Percentiles rank a stretch among this genome's conserved stretches.
phyloP scores from a whole-genome alignment of 1,284 basidiomycete genomes.

The Trichosporon inkin region DNA sequence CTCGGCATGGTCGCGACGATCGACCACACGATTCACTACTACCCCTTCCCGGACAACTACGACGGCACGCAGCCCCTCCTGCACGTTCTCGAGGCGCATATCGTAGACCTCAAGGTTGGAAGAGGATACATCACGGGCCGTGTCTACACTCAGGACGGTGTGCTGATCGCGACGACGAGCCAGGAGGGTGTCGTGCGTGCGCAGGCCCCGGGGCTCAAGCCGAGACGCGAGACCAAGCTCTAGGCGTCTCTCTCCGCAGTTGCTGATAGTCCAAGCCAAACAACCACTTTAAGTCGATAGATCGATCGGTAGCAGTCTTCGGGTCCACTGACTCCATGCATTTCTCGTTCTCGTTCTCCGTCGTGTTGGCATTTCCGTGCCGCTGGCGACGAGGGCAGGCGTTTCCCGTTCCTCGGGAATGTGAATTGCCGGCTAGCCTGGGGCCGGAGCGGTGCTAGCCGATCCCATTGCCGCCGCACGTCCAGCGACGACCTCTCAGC shows the following conservation, averaged over 20 bases:
- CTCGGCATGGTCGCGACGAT: constrained; percentile 72
- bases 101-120: constrained; percentile 60
- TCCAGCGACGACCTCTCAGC: too few species aligned
- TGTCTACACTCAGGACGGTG: constrained; percentile 69
- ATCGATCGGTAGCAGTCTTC: too few species aligned
- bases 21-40: constrained; percentile 81
- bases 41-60: constrained; percentile 65
- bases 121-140: constrained; percentile 70
- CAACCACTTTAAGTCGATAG: too few species aligned
- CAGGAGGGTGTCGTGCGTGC: constrained; percentile 69
- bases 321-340: not conserved
- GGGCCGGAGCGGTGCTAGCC: too few species aligned
- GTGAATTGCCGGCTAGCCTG: too few species aligned
- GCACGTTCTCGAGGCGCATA: constrained; percentile 69
- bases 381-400: too few species aligned
- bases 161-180: constrained; percentile 67
- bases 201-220: constrained; percentile 5
- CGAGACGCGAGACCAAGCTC: constrained; percentile 7
- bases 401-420: too few species aligned
- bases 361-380: too few species aligned
- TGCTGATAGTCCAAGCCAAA: too few species aligned
- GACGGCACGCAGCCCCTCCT: constrained; percentile 74
- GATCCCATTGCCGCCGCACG: too few species aligned
- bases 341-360: not conserved
- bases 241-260: not conserved